These are phyloP conservation scores for Dactylellina drechsleri DNA, from an alignment of 2,329 filamentous ascomycete genomes.

Conservation along the genomic window DNA sequence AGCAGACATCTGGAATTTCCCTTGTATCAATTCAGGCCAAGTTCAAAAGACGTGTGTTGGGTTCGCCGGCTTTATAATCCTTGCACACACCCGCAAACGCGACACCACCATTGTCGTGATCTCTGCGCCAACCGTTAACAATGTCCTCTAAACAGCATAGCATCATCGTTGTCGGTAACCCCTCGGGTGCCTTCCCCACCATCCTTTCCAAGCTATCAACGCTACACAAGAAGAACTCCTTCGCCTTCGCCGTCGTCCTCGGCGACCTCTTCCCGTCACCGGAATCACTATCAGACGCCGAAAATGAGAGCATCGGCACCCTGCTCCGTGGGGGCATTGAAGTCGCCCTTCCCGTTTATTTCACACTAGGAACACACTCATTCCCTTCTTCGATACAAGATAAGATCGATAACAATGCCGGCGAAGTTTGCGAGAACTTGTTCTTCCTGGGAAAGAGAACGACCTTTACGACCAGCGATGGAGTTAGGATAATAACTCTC, in stretches of 20 bases:
- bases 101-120: conserved; percentile 1
- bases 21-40: neutral
- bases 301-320: conserved; percentile 70
- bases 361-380: conserved; percentile 78
- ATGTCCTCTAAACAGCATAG: conserved; percentile 40
- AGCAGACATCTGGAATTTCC: neutral
- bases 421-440: conserved; percentile 84
- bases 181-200: conserved; percentile 79
- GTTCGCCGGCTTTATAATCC: neutral
- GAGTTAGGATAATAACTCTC: conserved; percentile 84
- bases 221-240: conserved; percentile 86
- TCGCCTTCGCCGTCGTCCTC: conserved; percentile 82
- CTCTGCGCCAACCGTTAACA: neutral
- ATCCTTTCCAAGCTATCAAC: conserved; percentile 82
- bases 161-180: conserved; percentile 78
- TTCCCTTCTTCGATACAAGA: conserved; percentile 77
- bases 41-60: conserved; percentile 4
- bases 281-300: conserved; percentile 64
- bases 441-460: conserved; percentile 89
- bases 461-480: conserved; percentile 87
- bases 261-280: conserved; percentile 78
- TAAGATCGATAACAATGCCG: conserved; percentile 74
- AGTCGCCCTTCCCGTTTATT: conserved; percentile 87
- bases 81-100: conserved; percentile 1
- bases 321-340: conserved; percentile 77